Conservation (phyloP, 345 rosid species). For the Iberis pinnata region DNA sequence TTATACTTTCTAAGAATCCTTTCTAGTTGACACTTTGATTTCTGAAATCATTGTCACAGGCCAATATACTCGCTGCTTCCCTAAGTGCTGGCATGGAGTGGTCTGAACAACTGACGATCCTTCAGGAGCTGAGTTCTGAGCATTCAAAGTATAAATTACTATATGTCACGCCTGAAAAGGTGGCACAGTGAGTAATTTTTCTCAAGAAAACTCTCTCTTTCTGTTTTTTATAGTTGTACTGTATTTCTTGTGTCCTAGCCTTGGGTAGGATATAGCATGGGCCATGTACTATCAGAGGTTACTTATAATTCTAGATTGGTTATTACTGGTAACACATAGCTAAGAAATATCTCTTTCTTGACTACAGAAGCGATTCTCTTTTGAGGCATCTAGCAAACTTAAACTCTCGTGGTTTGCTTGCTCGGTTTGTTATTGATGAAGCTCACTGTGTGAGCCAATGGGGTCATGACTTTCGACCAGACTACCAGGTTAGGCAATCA, state of each 20-base stretch:
- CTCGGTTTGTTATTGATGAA: slow-evolving; percentile 97
- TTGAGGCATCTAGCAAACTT: slow-evolving; percentile 74
- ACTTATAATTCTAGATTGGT: slow-evolving; percentile 11
- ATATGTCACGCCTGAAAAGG: slow-evolving; percentile 97
- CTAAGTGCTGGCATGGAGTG: slow-evolving; percentile 93
- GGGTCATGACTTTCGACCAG: slow-evolving; percentile 99
- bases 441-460: slow-evolving; percentile 99
- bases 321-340: slow-evolving; percentile 9
- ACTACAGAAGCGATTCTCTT: slow-evolving; percentile 83
- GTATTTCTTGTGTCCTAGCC: slow-evolving; percentile 4
- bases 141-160: slow-evolving; percentile 74
- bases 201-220: not conserved
- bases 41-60: slow-evolving; percentile 42
- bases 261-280: slow-evolving; percentile 9
- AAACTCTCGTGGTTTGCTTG: slow-evolving; percentile 69
- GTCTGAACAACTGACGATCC: slow-evolving; percentile 88
- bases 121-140: slow-evolving; percentile 77
- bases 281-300: not conserved
- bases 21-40: slow-evolving; percentile 8
- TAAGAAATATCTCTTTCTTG: slow-evolving; percentile 21
- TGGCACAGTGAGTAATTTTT: slow-evolving; percentile 70
- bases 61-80: slow-evolving; percentile 84
- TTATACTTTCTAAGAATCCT: slow-evolving; percentile 5
- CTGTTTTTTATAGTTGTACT: not conserved
- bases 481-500: slow-evolving; percentile 71